These are phyloP conservation scores for Juncus effusus DNA, from an alignment of 176 grass and related monocot genomes.

Conservation along the genomic window DNA sequence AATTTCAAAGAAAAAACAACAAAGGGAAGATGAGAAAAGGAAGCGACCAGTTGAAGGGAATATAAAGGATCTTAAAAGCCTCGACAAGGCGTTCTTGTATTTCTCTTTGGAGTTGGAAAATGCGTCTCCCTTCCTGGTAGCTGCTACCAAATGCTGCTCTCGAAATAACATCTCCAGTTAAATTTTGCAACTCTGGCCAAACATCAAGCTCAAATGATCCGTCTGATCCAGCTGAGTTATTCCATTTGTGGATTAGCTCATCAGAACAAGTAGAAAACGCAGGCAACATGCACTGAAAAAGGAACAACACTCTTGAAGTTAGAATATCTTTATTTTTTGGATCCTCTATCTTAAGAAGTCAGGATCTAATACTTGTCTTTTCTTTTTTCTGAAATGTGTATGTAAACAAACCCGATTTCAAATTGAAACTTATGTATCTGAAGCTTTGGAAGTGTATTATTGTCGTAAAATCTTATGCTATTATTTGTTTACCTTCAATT, in stretches of 20 bases:
- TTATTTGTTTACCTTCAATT: slow-evolving; percentile 50
- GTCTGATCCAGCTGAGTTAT: slow-evolving; percentile 24
- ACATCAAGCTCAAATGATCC: slow-evolving; percentile 47
- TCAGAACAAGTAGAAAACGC: slow-evolving; percentile 53
- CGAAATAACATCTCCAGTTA: slow-evolving; percentile 73
- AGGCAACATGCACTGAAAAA: slow-evolving; percentile 52
- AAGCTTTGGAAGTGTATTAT: too few relatives aligned
- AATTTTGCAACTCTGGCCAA: slow-evolving; percentile 42
- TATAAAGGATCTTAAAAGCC: slow-evolving; percentile 13
- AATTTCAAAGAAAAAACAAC: not conserved
- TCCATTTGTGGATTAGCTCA: slow-evolving; percentile 52
- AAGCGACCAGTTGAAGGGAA: slow-evolving; percentile 52
- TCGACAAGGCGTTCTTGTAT: slow-evolving; percentile 20
- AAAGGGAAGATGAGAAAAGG: not conserved
- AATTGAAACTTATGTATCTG: too few relatives aligned
- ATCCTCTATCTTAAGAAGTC: too few relatives aligned
- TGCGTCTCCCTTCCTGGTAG: slow-evolving; percentile 52
- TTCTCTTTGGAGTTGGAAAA: slow-evolving; percentile 54
- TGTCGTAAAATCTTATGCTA: not conserved
- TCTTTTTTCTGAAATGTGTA: too few relatives aligned
- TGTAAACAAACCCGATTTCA: too few relatives aligned
- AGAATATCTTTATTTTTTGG: too few relatives aligned
- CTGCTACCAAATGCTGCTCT: slow-evolving; percentile 61
- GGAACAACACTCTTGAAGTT: not conserved
- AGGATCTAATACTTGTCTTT: too few relatives aligned